These are phyloP conservation scores for Pezicula neosporulosa DNA, from an alignment of 2,329 filamentous ascomycete species.

Conservation along the genomic window DNA sequence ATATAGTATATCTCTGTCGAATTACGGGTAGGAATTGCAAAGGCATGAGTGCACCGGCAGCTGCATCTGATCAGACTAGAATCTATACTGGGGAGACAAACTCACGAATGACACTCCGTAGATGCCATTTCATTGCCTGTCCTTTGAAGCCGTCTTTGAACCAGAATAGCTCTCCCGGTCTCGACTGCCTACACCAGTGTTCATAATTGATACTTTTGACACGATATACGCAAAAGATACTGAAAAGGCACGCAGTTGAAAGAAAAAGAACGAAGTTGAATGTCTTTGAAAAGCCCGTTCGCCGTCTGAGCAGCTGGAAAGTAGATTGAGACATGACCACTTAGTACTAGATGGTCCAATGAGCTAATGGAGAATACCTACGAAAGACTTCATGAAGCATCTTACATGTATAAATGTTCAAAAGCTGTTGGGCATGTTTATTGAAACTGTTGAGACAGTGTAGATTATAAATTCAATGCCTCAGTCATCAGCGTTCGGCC, in stretches of 20 bases:
- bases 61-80: neutral
- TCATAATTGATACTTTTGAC: neutral
- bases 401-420: too few species aligned
- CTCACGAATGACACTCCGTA: neutral
- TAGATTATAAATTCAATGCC: too few species aligned
- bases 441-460: too few species aligned
- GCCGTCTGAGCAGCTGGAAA: neutral
- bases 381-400: too few species aligned
- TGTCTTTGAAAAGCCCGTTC: neutral
- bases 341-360: neutral
- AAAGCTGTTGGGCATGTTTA: too few species aligned
- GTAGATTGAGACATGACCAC: neutral
- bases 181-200: neutral
- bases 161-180: neutral
- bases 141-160: neutral
- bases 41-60: neutral
- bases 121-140: neutral
- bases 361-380: neutral
- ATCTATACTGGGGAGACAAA: neutral
- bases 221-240: neutral
- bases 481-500: too few species aligned
- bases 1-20: neutral
- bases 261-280: neutral
- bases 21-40: neutral
- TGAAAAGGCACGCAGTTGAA: neutral